Evolutionary conservation across 1,284 basidiomycete species (phyloP).

Genomic region (Rhizopogon parksii): DNA sequence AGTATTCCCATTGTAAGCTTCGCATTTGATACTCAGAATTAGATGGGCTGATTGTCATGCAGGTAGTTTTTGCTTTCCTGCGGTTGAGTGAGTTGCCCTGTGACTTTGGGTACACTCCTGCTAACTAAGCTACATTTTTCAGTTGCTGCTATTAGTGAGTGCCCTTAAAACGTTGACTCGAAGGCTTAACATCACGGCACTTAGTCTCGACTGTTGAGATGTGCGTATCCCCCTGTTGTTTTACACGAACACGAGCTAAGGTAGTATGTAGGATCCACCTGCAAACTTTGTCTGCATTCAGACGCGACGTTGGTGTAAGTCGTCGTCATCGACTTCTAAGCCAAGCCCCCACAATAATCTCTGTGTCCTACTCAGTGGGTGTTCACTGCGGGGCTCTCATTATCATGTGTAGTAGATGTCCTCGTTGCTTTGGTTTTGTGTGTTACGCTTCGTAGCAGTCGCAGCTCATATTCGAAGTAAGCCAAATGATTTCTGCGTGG

Average conservation of each 20-base stretch:
- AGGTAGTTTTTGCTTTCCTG: slow-evolving; percentile 4
- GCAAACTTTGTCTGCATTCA: slow-evolving; percentile 6
- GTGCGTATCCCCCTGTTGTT: slow-evolving; percentile 13
- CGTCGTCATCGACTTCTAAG: not conserved
- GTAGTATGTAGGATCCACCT: not conserved
- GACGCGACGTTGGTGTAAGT: slow-evolving; percentile 1
- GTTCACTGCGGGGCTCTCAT: slow-evolving; percentile 40
- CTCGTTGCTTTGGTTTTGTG: slow-evolving; percentile 38
- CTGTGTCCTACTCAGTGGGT: slow-evolving; percentile 27
- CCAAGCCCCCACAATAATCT: not conserved
- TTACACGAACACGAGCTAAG: not conserved
- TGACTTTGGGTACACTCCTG: not conserved
- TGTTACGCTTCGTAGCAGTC: slow-evolving; percentile 31
- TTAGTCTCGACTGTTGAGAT: slow-evolving; percentile 27
- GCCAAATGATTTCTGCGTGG: slow-evolving; percentile 20
- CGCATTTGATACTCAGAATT: not conserved
- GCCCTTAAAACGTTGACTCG: not conserved
- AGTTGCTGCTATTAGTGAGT: slow-evolving; percentile 8
- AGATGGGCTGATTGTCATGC: not conserved
- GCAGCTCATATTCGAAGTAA: slow-evolving; percentile 21
- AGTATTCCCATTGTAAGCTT: slow-evolving; percentile 5
- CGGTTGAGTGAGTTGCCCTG: slow-evolving; percentile 23
- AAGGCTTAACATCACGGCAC: not conserved
- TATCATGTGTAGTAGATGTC: slow-evolving; percentile 38
- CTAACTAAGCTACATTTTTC: not conserved